phyloP scores from a whole-genome alignment of 208 protist genomes.

The Novymonas esmeraldas region DNA sequence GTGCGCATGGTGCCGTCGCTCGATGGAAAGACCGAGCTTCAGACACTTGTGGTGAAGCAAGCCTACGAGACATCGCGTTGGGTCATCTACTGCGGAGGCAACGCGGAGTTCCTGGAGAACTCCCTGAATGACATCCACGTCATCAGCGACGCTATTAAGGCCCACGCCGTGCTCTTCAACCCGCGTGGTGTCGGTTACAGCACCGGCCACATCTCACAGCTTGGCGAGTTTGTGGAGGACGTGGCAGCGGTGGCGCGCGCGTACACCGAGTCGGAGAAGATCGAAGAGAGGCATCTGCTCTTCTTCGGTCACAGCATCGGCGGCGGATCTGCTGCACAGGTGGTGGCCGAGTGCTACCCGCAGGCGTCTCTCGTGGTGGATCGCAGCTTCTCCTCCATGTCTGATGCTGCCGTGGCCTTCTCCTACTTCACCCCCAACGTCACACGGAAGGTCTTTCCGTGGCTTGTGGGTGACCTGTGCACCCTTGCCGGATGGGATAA shows the following conservation, averaged over 20 bases:
- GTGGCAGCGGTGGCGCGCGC: constrained; percentile 43
- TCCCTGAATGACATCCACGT: constrained; percentile 33
- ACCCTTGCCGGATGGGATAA: constrained; percentile 41
- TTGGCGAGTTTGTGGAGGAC: constrained; percentile 71
- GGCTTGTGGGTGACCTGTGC: constrained; percentile 56
- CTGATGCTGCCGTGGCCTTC: constrained; percentile 67
- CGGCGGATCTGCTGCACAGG: constrained; percentile 54
- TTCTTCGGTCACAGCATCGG: constrained; percentile 89
- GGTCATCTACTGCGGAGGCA: constrained; percentile 84
- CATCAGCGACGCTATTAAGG: constrained; percentile 44
- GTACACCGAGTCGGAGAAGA: constrained; percentile 38
- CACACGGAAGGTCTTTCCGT: constrained; percentile 45
- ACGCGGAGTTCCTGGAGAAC: constrained; percentile 79
- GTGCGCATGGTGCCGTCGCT: constrained; percentile 24
- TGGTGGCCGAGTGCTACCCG: constrained; percentile 39
- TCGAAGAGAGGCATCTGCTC: constrained; percentile 44
- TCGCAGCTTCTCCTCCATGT: constrained; percentile 75
- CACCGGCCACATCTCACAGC: constrained; percentile 50
- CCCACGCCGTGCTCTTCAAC: constrained; percentile 82
- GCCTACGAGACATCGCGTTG: constrained; percentile 45
- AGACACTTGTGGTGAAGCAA: constrained; percentile 49
- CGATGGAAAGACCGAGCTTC: constrained; percentile 37
- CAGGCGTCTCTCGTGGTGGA: constrained; percentile 64
- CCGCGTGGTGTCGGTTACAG: constrained; percentile 75
- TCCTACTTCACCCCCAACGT: constrained; percentile 49